Evolutionary conservation across 2,329 filamentous ascomycete species (phyloP), one percentile per base, ranked within the genome.

Genomic region (Claviceps sp.): DNA sequence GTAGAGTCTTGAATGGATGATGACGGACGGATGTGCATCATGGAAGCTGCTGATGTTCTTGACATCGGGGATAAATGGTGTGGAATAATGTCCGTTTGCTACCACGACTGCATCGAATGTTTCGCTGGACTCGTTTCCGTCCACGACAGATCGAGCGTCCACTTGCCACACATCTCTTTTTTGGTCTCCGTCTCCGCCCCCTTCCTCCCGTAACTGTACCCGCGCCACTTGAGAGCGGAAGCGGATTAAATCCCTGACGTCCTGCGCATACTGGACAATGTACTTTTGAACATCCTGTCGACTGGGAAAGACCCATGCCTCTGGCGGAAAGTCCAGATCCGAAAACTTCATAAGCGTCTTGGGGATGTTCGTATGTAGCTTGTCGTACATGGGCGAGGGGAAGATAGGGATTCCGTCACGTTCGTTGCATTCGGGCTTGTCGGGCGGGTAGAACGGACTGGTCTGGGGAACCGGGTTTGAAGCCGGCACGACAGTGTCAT

Each of bases 301-400:
- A 22, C 74, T 76, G 0, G 91, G 91, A 59, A 91, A 95, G 1
- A 95, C 73, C 62, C 84, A 81, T 6, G 77, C 73, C 13, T 81
- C 75, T 1, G 73, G 61, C 0, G 79, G 75, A 61, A 93, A 93
- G 0, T 76, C 64, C 6, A 79, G 70, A 58, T 91, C 85, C 4
- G 83, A 84, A 65, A 83, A 96, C 4, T 75, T 72, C 91, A 97
- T 97, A 50, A 96, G 65, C 0, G 75, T 73, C 54, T 85, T 80
- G 0, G 89, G 87, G 47, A 96, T 89, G 65, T 97, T 97, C 22
- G 90, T 89, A 61, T 95, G 84, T 16, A 96, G 72, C 24, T 76
- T 70, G 47, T 89, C 81, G 65, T 96, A 96, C 68, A 95, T 80
- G 3, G 90, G 86, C 17, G 86, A 88, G n/a, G 87, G 74, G 61